Evolutionary conservation across 1,284 basidiomycete species (phyloP), one percentile per base, ranked within the genome.

Genomic region (Trametes hirsuta): DNA sequence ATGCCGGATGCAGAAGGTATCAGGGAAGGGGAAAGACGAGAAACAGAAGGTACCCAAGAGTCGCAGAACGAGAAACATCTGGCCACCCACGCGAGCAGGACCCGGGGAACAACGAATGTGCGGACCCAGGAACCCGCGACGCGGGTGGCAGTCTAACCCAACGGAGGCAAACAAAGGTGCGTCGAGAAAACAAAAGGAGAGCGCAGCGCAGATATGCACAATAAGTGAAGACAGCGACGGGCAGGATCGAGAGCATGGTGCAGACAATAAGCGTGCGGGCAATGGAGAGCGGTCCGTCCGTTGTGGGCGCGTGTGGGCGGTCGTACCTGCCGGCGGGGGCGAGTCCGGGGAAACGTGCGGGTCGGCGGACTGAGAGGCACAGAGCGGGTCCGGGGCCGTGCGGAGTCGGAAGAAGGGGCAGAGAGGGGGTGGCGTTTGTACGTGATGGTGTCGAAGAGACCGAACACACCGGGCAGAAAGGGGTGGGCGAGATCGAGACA

Each of bases 131-230:
- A 6, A 21, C 48, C 44, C 15, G 42, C 12, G 55, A 44, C 39
- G 37, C 44, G 52, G 45, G 46, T 36, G 52, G 46, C 60, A 53
- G 40, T 62, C 58, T 62, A 62, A 30, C 55, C 55, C 60, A 56
- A 53, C 46, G 49, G 52, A 51, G 30, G 52, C 55, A 55, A 54
- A 46, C 46, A 50, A 53, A 47, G 47, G 24, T 45, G 47, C 53
- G 57, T 58, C 42, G 41, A 34, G 45, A 40, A 35, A 46, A 37
- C 48, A 53, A 63, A 56, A 24, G 40, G 48, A 22, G 48, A 50
- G 44, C 25, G 62, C 47, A 58, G 49, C 54, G 49, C 46, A 58
- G 54, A 60, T 59, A 65, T 65, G 60, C 60, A 65, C 60, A 65
- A 65, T 65, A 65, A 65, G 46, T 61, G 60, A 30, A 30, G 30